Conservation (phyloP, 2,329 filamentous ascomycete genomes). For the Alternaria rosae region DNA sequence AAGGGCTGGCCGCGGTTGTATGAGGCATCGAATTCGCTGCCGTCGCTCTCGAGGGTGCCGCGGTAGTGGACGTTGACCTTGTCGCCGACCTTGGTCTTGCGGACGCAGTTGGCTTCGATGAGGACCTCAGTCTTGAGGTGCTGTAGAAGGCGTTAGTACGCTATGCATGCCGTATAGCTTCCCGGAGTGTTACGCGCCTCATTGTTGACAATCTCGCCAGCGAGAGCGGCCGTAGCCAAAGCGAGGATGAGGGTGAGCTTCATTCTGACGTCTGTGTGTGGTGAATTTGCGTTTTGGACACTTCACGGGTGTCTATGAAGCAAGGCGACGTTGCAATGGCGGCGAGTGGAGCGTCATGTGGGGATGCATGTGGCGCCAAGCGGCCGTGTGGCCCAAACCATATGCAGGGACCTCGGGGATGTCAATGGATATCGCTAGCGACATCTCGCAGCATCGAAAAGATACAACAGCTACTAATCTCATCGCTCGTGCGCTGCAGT, state of each 20-base stretch:
- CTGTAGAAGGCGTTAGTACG: conserved; percentile 49
- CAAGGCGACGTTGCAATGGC: conserved; percentile 17
- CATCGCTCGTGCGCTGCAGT: not conserved
- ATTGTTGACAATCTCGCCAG: conserved; percentile 42
- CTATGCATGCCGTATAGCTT: not conserved
- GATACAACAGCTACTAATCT: not conserved
- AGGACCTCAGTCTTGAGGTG: conserved; percentile 79
- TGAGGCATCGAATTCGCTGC: conserved; percentile 60
- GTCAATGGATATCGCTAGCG: conserved; percentile 9
- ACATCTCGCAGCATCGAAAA: not conserved
- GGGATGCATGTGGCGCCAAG: conserved; percentile 25
- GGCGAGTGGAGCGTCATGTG: conserved; percentile 18
- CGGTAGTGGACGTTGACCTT: conserved; percentile 82
- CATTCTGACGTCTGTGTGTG: conserved; percentile 43
- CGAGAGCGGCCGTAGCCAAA: conserved; percentile 57
- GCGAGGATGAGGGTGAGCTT: conserved; percentile 56
- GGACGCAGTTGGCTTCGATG: conserved; percentile 76
- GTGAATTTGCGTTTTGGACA: not conserved
- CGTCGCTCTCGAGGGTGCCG: conserved; percentile 75
- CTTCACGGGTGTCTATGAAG: conserved; percentile 1
- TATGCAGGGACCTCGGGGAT: not conserved
- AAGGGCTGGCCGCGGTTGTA: conserved; percentile 84
- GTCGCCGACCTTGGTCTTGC: conserved; percentile 75
- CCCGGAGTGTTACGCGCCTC: conserved; percentile 23
- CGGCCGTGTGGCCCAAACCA: conserved; percentile 18